Conservation (phyloP, 106 monocot species). For the Narthecium ossifragum region DNA sequence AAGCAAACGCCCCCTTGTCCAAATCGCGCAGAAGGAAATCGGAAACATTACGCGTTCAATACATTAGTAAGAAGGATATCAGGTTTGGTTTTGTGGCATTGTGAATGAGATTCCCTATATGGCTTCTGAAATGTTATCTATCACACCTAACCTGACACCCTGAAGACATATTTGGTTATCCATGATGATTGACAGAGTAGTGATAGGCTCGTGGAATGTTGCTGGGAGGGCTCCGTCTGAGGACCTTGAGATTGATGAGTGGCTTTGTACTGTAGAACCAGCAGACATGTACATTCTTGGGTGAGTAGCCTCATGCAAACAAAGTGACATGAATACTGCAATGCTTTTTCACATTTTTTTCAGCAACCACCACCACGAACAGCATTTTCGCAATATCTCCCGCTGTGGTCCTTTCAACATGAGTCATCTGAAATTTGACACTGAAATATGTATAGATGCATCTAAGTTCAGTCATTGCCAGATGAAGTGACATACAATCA, state of each 20-base stretch:
- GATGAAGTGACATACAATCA: too few relatives aligned
- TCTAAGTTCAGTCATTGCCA: too few relatives aligned
- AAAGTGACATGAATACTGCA: too few relatives aligned
- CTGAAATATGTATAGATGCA: too few relatives aligned
- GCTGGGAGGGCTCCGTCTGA: slow-evolving; percentile 47
- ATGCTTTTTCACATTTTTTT: too few relatives aligned
- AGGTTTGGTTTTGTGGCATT: slow-evolving; percentile 29
- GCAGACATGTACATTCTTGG: slow-evolving; percentile 75
- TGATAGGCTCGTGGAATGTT: slow-evolving; percentile 86
- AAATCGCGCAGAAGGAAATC: slow-evolving; percentile 59
- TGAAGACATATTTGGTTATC: neutral
- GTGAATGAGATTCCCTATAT: neutral
- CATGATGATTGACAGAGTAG: slow-evolving; percentile 29
- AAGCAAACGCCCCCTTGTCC: slow-evolving; percentile 9
- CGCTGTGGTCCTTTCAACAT: too few relatives aligned
- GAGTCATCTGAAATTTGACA: too few relatives aligned
- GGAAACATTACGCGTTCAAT: slow-evolving; percentile 64
- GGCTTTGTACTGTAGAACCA: slow-evolving; percentile 46
- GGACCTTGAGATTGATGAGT: slow-evolving; percentile 51
- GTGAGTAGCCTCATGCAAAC: too few relatives aligned
- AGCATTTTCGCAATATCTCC: too few relatives aligned
- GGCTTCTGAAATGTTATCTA: neutral
- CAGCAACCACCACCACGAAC: too few relatives aligned
- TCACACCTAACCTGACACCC: neutral
- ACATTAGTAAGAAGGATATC: slow-evolving; percentile 59